Evolutionary conservation across 2,329 filamentous ascomycete species (phyloP).

Genomic region (Colletotrichum salicis): DNA sequence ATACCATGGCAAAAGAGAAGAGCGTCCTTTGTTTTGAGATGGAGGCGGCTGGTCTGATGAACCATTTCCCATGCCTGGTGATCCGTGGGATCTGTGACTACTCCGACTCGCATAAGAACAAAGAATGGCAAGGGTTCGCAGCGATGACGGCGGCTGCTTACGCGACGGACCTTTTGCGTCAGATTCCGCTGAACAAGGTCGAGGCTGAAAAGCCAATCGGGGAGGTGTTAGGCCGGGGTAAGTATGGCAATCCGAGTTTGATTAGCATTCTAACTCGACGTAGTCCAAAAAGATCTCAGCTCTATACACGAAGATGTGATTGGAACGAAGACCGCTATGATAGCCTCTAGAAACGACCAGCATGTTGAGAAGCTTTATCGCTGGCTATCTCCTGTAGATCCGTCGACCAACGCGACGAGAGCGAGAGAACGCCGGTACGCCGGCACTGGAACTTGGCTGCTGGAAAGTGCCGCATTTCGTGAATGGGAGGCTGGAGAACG

Average conservation of each 20-base stretch:
- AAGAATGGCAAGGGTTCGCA: conserved; percentile 45
- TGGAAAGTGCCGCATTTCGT: conserved; percentile 20
- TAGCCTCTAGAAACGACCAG: neutral
- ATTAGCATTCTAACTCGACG: neutral
- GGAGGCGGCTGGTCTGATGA: conserved; percentile 36
- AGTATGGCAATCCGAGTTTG: neutral
- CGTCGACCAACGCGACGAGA: conserved; percentile 18
- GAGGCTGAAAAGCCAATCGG: conserved; percentile 1
- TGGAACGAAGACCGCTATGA: neutral
- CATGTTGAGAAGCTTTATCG: neutral
- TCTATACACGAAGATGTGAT: neutral
- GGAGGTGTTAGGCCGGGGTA: neutral
- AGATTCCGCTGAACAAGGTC: conserved; percentile 34
- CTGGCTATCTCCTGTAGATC: conserved; percentile 34
- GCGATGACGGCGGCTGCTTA: conserved; percentile 45
- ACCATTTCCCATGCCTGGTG: conserved; percentile 44
- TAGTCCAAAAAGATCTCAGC: neutral
- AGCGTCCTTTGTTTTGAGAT: conserved; percentile 45
- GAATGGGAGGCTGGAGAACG: conserved; percentile 34
- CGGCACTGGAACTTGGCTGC: conserved; percentile 35
- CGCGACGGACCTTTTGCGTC: conserved; percentile 41
- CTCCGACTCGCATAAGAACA: conserved; percentile 46
- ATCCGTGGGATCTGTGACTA: conserved; percentile 51
- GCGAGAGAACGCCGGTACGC: conserved; percentile 30
- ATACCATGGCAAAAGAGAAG: conserved; percentile 27